These are phyloP conservation scores for Albatrellus ellisii DNA, from an alignment of 768 basidiomycete genomes.

Conservation along the genomic window DNA sequence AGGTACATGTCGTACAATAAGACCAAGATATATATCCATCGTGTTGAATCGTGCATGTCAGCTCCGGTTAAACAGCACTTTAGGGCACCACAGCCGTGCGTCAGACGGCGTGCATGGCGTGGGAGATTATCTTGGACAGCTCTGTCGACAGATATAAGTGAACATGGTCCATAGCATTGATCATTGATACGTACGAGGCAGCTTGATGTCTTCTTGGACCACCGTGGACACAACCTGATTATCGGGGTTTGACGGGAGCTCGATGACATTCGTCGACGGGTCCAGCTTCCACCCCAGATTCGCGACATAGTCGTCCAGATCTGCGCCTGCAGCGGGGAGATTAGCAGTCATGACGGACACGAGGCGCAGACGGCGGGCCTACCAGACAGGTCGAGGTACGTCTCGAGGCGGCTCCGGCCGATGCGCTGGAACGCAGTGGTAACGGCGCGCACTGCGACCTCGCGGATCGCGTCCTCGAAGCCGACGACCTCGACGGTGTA, in stretches of 20 bases:
- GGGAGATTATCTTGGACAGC: slow-evolving; percentile 62
- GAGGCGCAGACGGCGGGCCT: slow-evolving; percentile 1
- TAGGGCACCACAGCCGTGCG: slow-evolving; percentile 3
- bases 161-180: slow-evolving; percentile 2
- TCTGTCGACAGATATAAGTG: slow-evolving; percentile 28
- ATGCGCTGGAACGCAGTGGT: slow-evolving; percentile 71
- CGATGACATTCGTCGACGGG: slow-evolving; percentile 38
- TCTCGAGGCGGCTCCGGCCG: slow-evolving; percentile 46
- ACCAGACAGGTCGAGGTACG: slow-evolving; percentile 63
- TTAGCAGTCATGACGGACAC: not conserved
- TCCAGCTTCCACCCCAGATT: slow-evolving; percentile 60
- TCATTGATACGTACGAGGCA: slow-evolving; percentile 48
- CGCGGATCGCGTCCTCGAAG: slow-evolving; percentile 73
- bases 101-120: slow-evolving; percentile 45
- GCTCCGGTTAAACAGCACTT: too few species aligned
- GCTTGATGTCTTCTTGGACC: slow-evolving; percentile 70
- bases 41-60: too few species aligned
- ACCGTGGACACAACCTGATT: slow-evolving; percentile 81
- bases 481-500: slow-evolving; percentile 77
- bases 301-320: slow-evolving; percentile 44
- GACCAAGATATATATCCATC: too few species aligned
- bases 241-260: slow-evolving; percentile 71
- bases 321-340: slow-evolving; percentile 31
- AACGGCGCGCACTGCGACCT: slow-evolving; percentile 66
- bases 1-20: too few species aligned